A percentile compares a stretch with the other conserved stretches of the same genome.
phyloP scores from a whole-genome alignment of 164 flowering plant genomes.

The Macadamia tetraphylla region DNA sequence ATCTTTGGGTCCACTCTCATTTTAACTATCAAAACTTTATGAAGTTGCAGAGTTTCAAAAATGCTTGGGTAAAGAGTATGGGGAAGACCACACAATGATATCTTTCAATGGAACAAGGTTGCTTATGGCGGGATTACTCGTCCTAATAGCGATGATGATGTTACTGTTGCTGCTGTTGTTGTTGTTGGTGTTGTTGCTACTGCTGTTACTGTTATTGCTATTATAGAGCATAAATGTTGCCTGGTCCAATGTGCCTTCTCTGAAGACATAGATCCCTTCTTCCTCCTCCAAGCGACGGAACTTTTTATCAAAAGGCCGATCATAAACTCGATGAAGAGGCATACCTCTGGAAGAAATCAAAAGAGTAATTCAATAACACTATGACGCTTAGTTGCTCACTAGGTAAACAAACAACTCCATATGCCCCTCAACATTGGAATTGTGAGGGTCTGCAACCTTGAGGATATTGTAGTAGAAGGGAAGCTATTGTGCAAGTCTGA shows the following conservation, averaged over 20 bases:
- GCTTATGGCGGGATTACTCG: background rate
- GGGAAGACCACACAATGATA: slow-evolving; percentile 9
- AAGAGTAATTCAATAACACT: background rate
- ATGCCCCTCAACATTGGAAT: too few relatives aligned
- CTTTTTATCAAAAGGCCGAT: slow-evolving; percentile 28
- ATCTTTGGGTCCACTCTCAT: background rate
- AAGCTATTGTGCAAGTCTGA: too few relatives aligned
- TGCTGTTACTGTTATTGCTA: background rate
- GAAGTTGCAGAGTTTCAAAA: background rate
- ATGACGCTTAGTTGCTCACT: too few relatives aligned
- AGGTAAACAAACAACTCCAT: too few relatives aligned
- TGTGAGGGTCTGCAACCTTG: too few relatives aligned
- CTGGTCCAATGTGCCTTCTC: slow-evolving; percentile 52
- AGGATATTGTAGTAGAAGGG: too few relatives aligned
- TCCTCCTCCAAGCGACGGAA: slow-evolving; percentile 39
- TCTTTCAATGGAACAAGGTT: slow-evolving; percentile 18
- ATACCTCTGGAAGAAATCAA: slow-evolving; percentile 36
- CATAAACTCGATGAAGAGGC: slow-evolving; percentile 39
- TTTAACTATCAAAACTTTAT: background rate
- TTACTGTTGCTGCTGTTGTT: slow-evolving; percentile 4
- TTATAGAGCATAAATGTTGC: slow-evolving; percentile 17
- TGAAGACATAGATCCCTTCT: slow-evolving; percentile 37
- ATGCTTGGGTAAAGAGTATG: too few relatives aligned
- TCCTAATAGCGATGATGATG: slow-evolving; percentile 1
- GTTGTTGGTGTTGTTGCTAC: background rate